Percentiles rank a stretch among this genome's conserved stretches.
phyloP scores from a whole-genome alignment of 176 grass and related monocot species.

The Ananas comosus region DNA sequence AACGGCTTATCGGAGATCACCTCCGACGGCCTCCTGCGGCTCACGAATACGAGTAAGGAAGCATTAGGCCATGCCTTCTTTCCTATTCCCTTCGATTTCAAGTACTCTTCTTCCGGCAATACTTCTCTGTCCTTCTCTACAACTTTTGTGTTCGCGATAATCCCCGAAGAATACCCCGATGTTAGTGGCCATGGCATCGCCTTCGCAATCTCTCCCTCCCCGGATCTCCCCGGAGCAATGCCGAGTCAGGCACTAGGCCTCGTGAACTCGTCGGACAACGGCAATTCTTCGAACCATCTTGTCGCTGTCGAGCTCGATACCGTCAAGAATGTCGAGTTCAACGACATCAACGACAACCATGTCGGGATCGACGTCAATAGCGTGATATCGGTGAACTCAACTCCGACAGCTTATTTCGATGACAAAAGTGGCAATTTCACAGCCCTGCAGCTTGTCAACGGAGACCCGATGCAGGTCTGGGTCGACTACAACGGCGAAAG shows the following conservation, averaged over 20 bases:
- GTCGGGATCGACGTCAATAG: slow-evolving; percentile 53
- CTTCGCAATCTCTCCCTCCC: slow-evolving; percentile 41
- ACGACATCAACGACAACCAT: slow-evolving; percentile 42
- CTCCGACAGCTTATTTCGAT: neutral
- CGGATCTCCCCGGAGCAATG: slow-evolving; percentile 6
- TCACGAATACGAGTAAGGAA: slow-evolving; percentile 43
- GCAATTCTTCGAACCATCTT: slow-evolving; percentile 8
- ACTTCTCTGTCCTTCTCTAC: slow-evolving; percentile 50
- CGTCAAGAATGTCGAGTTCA: slow-evolving; percentile 26
- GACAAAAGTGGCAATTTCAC: neutral
- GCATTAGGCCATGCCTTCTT: slow-evolving; percentile 41
- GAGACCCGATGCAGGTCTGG: slow-evolving; percentile 36
- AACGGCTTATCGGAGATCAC: slow-evolving; percentile 27
- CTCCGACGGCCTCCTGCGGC: slow-evolving; percentile 24
- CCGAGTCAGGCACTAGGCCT: slow-evolving; percentile 41
- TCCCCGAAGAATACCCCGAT: slow-evolving; percentile 30
- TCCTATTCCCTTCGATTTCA: slow-evolving; percentile 27
- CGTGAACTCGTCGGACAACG: slow-evolving; percentile 30
- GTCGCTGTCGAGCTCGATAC: slow-evolving; percentile 71
- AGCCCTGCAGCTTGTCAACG: slow-evolving; percentile 14
- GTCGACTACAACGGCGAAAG: slow-evolving; percentile 42
- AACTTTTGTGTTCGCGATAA: slow-evolving; percentile 45
- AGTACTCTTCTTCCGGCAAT: slow-evolving; percentile 19
- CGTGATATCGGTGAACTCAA: slow-evolving; percentile 7
- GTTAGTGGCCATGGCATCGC: slow-evolving; percentile 50